phyloP scores from a whole-genome alignment of 129 eudicot species.

The Kitagawia praeruptora region DNA sequence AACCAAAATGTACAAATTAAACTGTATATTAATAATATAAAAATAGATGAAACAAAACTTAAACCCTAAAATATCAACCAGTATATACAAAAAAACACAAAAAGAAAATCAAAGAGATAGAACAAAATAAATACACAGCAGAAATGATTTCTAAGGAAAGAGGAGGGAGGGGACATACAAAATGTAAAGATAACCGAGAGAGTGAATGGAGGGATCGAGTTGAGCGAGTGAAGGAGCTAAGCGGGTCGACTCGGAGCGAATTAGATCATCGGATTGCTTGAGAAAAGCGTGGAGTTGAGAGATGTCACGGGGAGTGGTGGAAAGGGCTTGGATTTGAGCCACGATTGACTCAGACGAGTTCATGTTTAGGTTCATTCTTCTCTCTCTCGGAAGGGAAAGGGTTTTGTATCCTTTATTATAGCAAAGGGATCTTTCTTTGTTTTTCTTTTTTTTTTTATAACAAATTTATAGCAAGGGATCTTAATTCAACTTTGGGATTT shows the following conservation, averaged over 20 bases:
- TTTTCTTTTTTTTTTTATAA: too few species aligned
- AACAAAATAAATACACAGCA: background rate
- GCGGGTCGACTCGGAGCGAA: slow-evolving; percentile 48
- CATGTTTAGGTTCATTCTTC: slow-evolving; percentile 23
- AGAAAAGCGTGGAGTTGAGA: slow-evolving; percentile 48
- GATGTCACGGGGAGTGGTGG: slow-evolving; percentile 42
- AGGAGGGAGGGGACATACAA: slow-evolving; percentile 26
- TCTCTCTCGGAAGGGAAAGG: background rate
- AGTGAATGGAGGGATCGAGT: slow-evolving; percentile 72
- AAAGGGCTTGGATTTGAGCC: slow-evolving; percentile 65
- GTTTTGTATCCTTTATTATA: background rate
- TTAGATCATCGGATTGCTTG: slow-evolving; percentile 61
- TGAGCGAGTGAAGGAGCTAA: slow-evolving; percentile 42
- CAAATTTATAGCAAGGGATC: too few species aligned
- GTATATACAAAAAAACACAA: background rate
- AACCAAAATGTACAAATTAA: background rate
- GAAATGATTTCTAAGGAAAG: background rate
- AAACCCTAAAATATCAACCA: background rate
- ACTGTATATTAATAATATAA: background rate
- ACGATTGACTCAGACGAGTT: slow-evolving; percentile 59
- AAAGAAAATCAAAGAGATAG: background rate
- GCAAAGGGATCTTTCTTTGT: too few species aligned
- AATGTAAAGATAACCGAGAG: slow-evolving; percentile 82
- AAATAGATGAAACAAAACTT: background rate
- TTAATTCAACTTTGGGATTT: too few species aligned